These are phyloP conservation scores for Mikania micrantha DNA, from an alignment of 129 eudicot genomes.

Conservation along the genomic window DNA sequence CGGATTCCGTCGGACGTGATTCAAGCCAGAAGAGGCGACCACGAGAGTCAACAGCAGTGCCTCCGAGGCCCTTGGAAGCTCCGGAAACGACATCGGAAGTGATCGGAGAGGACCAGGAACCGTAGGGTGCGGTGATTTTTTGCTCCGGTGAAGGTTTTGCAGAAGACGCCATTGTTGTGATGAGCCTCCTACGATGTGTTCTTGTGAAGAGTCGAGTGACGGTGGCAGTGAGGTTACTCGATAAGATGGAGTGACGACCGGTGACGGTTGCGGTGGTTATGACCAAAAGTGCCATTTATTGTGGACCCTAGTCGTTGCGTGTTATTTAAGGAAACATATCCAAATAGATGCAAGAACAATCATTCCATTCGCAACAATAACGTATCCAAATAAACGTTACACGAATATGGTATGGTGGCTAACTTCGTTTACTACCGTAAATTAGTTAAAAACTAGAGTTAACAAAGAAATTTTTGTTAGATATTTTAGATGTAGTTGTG, in stretches of 20 bases:
- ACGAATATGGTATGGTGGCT: too few species aligned
- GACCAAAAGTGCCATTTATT: conserved; percentile 23
- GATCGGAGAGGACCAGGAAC: conserved; percentile 92
- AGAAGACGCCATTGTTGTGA: conserved; percentile 29
- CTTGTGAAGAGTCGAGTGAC: conserved; percentile 14
- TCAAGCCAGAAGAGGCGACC: conserved; percentile 91
- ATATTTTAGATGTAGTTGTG: too few species aligned
- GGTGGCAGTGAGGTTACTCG: conserved; percentile 1
- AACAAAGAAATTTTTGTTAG: too few species aligned
- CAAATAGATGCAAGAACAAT: too few species aligned
- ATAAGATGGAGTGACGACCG: conserved; percentile 8
- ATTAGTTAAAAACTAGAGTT: too few species aligned
- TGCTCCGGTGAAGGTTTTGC: conserved; percentile 24
- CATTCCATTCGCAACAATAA: too few species aligned
- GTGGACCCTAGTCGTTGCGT: not conserved
- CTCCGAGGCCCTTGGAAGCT: conserved; percentile 79
- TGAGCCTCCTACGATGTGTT: conserved; percentile 2
- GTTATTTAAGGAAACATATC: not conserved
- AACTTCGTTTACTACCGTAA: too few species aligned
- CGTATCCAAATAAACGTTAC: too few species aligned
- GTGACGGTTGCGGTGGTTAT: conserved; percentile 14
- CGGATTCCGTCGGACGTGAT: conserved; percentile 85
- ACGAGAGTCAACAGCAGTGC: conserved; percentile 55
- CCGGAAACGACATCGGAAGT: conserved; percentile 85
- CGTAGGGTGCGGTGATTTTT: conserved; percentile 69